Evolutionary conservation across 2,329 filamentous ascomycete genomes (phyloP).

Genomic region (Bipolaris zeicola): DNA sequence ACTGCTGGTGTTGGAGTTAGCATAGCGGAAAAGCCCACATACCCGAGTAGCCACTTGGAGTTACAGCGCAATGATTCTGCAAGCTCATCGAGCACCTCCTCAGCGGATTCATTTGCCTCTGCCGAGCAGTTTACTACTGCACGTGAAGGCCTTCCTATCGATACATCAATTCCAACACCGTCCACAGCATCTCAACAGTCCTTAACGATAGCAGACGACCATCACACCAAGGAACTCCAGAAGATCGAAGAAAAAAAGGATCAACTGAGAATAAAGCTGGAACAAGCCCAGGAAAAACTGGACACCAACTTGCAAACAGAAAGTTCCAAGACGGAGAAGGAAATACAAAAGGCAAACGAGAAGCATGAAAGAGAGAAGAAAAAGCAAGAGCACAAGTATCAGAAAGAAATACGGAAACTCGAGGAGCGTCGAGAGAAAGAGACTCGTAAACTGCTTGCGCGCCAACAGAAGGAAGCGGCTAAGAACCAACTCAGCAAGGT

Average conservation of each 20-base stretch:
- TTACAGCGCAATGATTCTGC: constrained; percentile 36
- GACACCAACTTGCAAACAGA: constrained; percentile 36
- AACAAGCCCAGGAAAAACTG: constrained; percentile 61
- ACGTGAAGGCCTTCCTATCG: constrained; percentile 34
- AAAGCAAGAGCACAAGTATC: constrained; percentile 51
- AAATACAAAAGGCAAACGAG: constrained; percentile 65
- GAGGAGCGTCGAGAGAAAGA: constrained; percentile 70
- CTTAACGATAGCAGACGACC: constrained; percentile 22
- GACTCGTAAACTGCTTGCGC: constrained; percentile 67
- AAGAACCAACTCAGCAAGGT: constrained; percentile 54
- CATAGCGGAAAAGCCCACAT: constrained; percentile 41
- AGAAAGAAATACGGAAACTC: constrained; percentile 62
- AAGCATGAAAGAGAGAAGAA: constrained; percentile 64
- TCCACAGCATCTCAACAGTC: constrained; percentile 36
- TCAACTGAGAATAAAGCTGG: constrained; percentile 66
- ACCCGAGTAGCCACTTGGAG: constrained; percentile 6
- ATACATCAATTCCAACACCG: constrained; percentile 32
- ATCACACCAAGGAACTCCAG: constrained; percentile 60
- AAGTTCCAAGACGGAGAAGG: constrained; percentile 51
- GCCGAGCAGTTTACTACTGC: constrained; percentile 51
- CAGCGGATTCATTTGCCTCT: constrained; percentile 49
- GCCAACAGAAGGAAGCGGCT: constrained; percentile 65
- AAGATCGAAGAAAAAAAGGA: constrained; percentile 65
- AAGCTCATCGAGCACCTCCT: constrained; percentile 32
- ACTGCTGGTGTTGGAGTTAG: constrained; percentile 46